Base-by-base conservation (phyloP, 2,329 filamentous ascomycete genomes). In the Geosmithia flava region DNA sequence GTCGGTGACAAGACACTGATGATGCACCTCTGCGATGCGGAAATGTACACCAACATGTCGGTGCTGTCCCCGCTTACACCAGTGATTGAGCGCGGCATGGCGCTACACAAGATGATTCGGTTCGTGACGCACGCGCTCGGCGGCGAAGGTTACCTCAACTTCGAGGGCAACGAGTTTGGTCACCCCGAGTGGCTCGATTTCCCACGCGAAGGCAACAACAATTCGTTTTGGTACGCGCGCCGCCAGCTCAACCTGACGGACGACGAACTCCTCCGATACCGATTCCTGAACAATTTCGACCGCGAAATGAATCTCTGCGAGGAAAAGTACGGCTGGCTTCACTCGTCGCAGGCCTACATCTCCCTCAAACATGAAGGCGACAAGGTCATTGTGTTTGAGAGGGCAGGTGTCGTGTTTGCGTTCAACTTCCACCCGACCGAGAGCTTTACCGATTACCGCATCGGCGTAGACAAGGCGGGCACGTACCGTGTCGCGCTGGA, bases 101-200 rank as follows among this genome's bases (percentile, higher is more conserved):
- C 87, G 3, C 71, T 98, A 39, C 93, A 98, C 76, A 98, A 98
- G 72, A 85, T 98, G 85, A 96, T 98, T 59, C 85, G 93, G 15
- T 79, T 98, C 16, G 71, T 98, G 53, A 97, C 93, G 1, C 91
- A 98, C 62, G 79, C 76, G 42, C 78, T 98, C 16, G 93, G 93
- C 50, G 93, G 93, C 48, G 93, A 98, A 67, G 93, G 91, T 40
- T 98, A 95, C 61, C 84, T 98, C 47, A 98, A 97, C 70, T 98
- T 98, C 58, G 90, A 96, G 68, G 93, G 93, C 52, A 98, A 98
- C 66, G 93, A 98, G 66, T 98, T 98, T 60, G 93, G 93, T 1
- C 93, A 98, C 62, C 93, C 93, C 0, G 93, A 98, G 67, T 98
- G 93, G 93, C 85, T 98, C 40, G 93, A 98, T 65, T 98, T 98